Base-by-base conservation (phyloP, 2,329 filamentous ascomycete species). In the Aspergillus unguis region DNA sequence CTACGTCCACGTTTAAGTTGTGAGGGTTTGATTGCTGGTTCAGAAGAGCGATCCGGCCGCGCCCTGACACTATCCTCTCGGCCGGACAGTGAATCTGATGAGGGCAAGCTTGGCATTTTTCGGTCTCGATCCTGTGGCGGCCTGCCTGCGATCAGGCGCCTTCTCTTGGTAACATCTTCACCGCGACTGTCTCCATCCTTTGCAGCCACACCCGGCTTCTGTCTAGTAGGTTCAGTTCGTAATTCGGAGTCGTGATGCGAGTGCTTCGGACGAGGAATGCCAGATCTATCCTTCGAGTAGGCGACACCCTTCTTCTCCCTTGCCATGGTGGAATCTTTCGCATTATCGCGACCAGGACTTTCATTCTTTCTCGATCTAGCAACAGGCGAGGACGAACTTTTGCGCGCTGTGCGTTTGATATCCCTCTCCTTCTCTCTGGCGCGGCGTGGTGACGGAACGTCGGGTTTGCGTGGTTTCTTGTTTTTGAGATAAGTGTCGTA, bases 91-190 rank as follows among this genome's bases (percentile, higher is more conserved):
- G 71, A 72, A 57, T 75, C 72, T 5, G 71, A 71, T 4, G 71
- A 73, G 40, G 72, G 65, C 6, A 74, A 50, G 50, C 72, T 74
- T 7, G 67, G 65, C 38, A 66, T 59, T 47, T 67, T 63, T 33
- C 64, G 61, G 27, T 69, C 63, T 42, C 65, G 69, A 50, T 74
- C 69, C 33, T 71, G 65, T 1, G 71, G 71, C 28, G 71, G 72
- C 23, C 71, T 64, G 47, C 74, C 73, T 23, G 73, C 65, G 46
- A 75, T 73, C 37, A 75, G 59, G 26, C 73, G 70, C 47, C 73
- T 63, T 46, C 70, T 64, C 56, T 71, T 71, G 38, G 66, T 61
- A 4, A 62, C 62, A 29, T 75, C 72, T 35, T 75, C 72, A 4
- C 59, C 60, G 26, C 65, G 65, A 31, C 55, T 62, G 40, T 73